Evolutionary conservation across 2,329 filamentous ascomycete species (phyloP).

Genomic region (Fusarium nisikadoi): DNA sequence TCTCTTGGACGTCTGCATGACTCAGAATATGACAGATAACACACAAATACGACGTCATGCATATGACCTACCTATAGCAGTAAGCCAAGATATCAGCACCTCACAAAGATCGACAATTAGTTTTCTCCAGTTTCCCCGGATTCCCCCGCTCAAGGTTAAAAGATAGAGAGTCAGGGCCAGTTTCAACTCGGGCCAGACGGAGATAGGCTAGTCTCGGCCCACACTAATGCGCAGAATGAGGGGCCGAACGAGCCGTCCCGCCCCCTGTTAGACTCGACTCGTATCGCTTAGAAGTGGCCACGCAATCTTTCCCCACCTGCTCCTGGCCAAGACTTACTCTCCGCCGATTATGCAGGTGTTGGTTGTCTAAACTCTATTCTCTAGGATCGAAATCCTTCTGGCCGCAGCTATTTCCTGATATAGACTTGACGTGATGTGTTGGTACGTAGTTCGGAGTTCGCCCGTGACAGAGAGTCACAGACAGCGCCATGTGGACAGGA

Average conservation of each 20-base stretch:
- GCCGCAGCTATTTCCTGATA: background rate
- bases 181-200: no score
- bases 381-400: accelerated
- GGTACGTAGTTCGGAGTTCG: background rate
- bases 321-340: background rate
- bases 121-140: background rate
- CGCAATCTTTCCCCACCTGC: background rate
- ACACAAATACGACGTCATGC: background rate
- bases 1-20: no score
- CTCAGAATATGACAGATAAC: background rate
- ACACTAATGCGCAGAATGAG: background rate
- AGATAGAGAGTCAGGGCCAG: background rate
- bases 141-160: background rate
- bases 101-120: no score
- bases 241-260: background rate
- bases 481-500: no score
- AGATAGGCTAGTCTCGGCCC: background rate
- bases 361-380: background rate
- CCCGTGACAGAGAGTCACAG: background rate
- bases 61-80: background rate
- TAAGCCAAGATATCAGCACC: background rate
- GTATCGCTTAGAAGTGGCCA: background rate
- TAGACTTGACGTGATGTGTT: background rate
- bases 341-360: background rate
- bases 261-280: background rate